A percentile compares a stretch with the other conserved stretches of the same genome.
Evolutionary conservation across 495 filamentous ascomycete species (phyloP).

Genomic region (Mytilinidion resinicola): DNA sequence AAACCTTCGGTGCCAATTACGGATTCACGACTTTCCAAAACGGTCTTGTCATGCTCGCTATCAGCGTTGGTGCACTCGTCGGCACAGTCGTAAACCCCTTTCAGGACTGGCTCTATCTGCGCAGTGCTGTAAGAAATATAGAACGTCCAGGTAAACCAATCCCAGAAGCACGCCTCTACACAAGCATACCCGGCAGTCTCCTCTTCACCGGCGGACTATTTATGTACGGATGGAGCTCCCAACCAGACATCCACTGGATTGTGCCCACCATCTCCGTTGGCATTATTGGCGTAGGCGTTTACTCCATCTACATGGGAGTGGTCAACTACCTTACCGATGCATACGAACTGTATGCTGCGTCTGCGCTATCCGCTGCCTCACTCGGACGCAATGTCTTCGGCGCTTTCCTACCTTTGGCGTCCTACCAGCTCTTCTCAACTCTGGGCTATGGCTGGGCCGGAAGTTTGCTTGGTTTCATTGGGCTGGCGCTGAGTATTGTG

Average conservation of each 20-base stretch:
- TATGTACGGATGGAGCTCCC: constrained; percentile 31
- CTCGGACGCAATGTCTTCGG: constrained; percentile 40
- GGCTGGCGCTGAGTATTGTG: constrained; percentile 31
- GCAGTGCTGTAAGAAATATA: constrained; percentile 22
- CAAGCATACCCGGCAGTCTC: constrained; percentile 25
- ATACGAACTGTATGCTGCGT: constrained; percentile 42
- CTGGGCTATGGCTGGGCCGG: constrained; percentile 44
- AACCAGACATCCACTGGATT: constrained; percentile 31
- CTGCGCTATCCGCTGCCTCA: constrained; percentile 40
- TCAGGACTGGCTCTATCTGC: constrained; percentile 39
- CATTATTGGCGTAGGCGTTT: constrained; percentile 31
- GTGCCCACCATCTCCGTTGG: constrained; percentile 30
- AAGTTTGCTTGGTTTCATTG: constrained; percentile 42
- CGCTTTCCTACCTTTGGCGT: constrained; percentile 44
- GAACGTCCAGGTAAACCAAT: constrained; percentile 23
- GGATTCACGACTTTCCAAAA: constrained; percentile 35
- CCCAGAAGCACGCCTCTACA: constrained; percentile 37
- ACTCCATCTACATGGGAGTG: constrained; percentile 45
- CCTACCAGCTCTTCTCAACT: constrained; percentile 37
- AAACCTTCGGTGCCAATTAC: constrained; percentile 36
- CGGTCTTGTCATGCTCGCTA: constrained; percentile 40
- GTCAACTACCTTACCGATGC: constrained; percentile 45
- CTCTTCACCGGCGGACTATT: constrained; percentile 30
- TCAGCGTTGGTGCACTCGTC: constrained; percentile 40
- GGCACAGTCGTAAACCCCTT: constrained; percentile 45